Evolutionary conservation across 495 filamentous ascomycete species (phyloP).

Genomic region (Penicillium ucsense): DNA sequence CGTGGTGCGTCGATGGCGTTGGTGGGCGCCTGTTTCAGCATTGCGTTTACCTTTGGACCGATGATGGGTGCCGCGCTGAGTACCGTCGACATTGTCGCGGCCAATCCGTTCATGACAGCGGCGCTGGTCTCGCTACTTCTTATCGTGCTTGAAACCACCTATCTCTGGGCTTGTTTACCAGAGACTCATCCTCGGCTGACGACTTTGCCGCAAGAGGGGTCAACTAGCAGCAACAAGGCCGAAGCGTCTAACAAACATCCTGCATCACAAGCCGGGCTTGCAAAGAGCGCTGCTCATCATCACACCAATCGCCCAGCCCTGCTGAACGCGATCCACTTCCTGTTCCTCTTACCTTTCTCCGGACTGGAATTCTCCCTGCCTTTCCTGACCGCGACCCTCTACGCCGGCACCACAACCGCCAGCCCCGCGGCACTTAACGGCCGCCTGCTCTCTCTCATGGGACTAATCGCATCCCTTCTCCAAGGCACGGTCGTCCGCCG

Average conservation of each 20-base stretch:
- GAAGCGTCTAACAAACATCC: no score
- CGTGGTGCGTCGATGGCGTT: slow-evolving; percentile 89
- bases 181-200: slow-evolving; percentile 66
- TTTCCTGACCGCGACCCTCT: slow-evolving; percentile 94
- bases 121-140: slow-evolving; percentile 75
- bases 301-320: slow-evolving; percentile 72
- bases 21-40: slow-evolving; percentile 91
- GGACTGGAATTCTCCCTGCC: slow-evolving; percentile 92
- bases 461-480: slow-evolving; percentile 80
- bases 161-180: slow-evolving; percentile 78
- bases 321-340: slow-evolving; percentile 80
- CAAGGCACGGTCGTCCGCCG: slow-evolving; percentile 80
- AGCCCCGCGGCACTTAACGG: slow-evolving; percentile 65
- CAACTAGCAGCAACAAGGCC: no score
- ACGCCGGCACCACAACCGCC: slow-evolving; percentile 42
- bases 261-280: no score
- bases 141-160: slow-evolving; percentile 75
- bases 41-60: slow-evolving; percentile 94
- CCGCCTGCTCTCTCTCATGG: slow-evolving; percentile 84
- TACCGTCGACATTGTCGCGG: slow-evolving; percentile 60
- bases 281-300: no score
- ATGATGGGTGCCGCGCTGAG: slow-evolving; percentile 80
- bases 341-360: slow-evolving; percentile 92
- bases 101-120: slow-evolving; percentile 88
- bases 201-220: slow-evolving; percentile 18